Evolutionary conservation across 164 flowering plant species (phyloP), one percentile per base, ranked within the genome.

Genomic region (Chimonanthus praecox): DNA sequence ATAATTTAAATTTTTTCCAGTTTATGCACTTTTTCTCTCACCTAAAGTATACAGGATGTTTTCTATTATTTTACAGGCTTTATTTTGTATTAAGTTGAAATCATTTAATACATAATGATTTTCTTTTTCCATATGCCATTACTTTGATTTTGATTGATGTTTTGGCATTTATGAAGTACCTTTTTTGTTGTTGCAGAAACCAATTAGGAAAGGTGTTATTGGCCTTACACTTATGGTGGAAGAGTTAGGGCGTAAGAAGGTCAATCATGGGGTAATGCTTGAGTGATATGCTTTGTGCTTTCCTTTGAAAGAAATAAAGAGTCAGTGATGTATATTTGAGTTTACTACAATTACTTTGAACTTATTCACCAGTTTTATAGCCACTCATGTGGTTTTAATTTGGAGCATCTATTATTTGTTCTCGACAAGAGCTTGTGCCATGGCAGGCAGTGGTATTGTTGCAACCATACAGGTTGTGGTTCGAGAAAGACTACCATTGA

Each of bases 211-310:
- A 80, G 99, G 99, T 58, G 90, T 85, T 65, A 78, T 88, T 54
- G 90, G 97, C 16, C 89, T 81, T 68, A 84, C 96, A 64, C 85
- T 95, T n/a, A 85, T 88, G 88, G 89, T 95, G 81, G 92, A 95
- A 84, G 97, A 93, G 80, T 75, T 84, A 48, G 99, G 98, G 44
- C 92, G 92, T 49, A 87, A 88, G 73, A 92, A 77, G 76, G 87
- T 93, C 63, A 83, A 88, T 72, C n/a, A 80, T 70, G 88, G 88
- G 81, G 99, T 94, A 85, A 87, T 83, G 33, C 65, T 47, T 8
- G 58, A 71, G 47, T 49, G 10, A 6, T 6, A 43, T 68, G 16
- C 58, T 73, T 2, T 18, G n/a, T 48, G 2, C 61, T 50, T 58
- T 72, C 18, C 61, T 50, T 18, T 58, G 47, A 11, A 7, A 18